These are phyloP conservation scores for Candida fluviatilis DNA, from an alignment of 805 yeast genomes.

Conservation along the genomic window DNA sequence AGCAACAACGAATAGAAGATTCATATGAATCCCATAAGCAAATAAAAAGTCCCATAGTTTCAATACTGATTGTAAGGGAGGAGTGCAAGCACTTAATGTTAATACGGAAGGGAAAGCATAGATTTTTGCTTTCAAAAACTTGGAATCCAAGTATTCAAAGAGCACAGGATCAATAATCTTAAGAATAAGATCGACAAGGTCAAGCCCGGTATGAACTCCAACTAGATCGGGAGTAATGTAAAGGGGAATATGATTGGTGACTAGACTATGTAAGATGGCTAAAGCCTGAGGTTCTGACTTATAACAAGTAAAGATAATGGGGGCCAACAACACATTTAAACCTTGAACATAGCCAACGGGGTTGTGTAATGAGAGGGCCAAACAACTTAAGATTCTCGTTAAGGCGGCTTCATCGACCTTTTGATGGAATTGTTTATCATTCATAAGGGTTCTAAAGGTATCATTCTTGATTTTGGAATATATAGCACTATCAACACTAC, in stretches of 20 bases:
- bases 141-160: constrained; percentile 53
- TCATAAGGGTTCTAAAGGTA: constrained; percentile 78
- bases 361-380: constrained; percentile 46
- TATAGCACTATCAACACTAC: constrained; percentile 48
- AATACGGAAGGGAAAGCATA: constrained; percentile 83
- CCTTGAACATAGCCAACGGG: constrained; percentile 77
- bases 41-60: constrained; percentile 86
- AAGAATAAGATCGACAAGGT: constrained; percentile 69
- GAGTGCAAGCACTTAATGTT: constrained; percentile 85
- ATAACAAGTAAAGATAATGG: constrained; percentile 64
- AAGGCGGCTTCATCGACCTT: constrained; percentile 68
- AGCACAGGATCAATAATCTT: constrained; percentile 71
- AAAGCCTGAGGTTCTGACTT: constrained; percentile 86
- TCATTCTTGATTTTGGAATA: constrained; percentile 77
- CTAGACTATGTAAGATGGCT: constrained; percentile 58
- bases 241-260: constrained; percentile 65
- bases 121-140: constrained; percentile 74
- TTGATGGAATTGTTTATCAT: constrained; percentile 59
- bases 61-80: constrained; percentile 71
- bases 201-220: constrained; percentile 77
- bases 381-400: constrained; percentile 66
- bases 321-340: constrained; percentile 82
- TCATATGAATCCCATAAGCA: constrained; percentile 89
- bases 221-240: constrained; percentile 72
- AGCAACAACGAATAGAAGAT: constrained; percentile 78